Evolutionary conservation across 306 rosid species (phyloP).

Genomic region (Morella rubra): DNA sequence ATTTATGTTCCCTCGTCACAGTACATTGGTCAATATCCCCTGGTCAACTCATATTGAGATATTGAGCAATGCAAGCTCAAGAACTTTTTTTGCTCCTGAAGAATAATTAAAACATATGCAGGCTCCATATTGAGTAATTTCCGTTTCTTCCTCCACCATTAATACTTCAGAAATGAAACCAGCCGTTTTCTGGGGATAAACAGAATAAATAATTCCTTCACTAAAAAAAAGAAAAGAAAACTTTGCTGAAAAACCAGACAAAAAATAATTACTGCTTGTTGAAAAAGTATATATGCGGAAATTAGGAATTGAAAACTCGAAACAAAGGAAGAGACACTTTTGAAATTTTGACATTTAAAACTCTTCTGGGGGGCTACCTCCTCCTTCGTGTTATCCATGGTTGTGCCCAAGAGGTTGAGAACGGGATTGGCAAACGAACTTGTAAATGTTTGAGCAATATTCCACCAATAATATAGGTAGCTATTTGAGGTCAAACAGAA

Average conservation of each 20-base stretch:
- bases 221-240: too few relatives aligned
- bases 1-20: conserved; percentile 12
- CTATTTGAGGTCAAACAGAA: conserved; percentile 7
- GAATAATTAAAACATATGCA: neutral
- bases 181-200: too few relatives aligned
- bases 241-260: neutral
- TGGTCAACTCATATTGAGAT: conserved; percentile 39
- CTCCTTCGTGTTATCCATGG: conserved; percentile 43
- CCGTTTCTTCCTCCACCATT: neutral
- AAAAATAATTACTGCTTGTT: neutral
- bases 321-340: neutral
- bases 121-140: neutral
- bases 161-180: too few relatives aligned
- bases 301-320: neutral
- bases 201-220: too few relatives aligned
- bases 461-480: conserved; percentile 7
- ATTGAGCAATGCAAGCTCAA: conserved; percentile 31
- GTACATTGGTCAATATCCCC: conserved; percentile 42
- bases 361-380: conserved; percentile 1
- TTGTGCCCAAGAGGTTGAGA: conserved; percentile 24
- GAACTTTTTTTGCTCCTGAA: neutral
- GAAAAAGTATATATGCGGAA: neutral
- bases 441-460: conserved; percentile 13
- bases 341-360: neutral
- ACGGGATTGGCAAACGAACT: conserved; percentile 6